Evolutionary conservation across 169 alveolate species (phyloP).

Genomic region (Besnoitia besnoiti): DNA sequence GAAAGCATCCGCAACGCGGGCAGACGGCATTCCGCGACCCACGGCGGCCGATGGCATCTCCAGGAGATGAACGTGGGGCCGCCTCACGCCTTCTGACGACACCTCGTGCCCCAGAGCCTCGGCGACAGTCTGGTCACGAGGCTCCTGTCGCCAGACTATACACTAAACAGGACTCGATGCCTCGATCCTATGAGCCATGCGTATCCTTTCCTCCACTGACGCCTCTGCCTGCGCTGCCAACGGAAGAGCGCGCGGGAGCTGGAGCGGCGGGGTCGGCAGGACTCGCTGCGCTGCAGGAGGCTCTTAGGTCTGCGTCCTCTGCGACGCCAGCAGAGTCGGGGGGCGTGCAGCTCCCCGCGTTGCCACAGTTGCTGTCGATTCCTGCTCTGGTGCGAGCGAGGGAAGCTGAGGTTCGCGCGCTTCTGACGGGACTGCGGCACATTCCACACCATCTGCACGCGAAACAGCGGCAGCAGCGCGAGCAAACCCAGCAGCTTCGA

Average conservation of each 20-base stretch:
- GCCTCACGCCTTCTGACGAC: no score
- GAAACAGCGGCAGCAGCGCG: conserved; percentile 30
- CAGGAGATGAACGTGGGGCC: no score
- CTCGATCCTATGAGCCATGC: no score
- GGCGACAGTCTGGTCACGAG: no score
- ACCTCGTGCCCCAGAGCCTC: no score
- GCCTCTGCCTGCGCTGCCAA: background rate
- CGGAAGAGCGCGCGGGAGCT: background rate
- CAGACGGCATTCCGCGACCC: no score
- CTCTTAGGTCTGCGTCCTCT: background rate
- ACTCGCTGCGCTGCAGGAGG: background rate
- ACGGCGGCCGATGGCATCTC: no score
- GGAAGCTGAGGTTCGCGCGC: conserved; percentile 16
- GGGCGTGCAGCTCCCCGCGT: background rate
- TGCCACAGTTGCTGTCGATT: conserved; percentile 34
- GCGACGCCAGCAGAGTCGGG: conserved; percentile 2
- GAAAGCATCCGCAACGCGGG: no score
- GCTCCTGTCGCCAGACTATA: no score
- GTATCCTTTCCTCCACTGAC: background rate
- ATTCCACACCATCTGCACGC: conserved; percentile 16
- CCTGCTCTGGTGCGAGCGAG: conserved; percentile 46
- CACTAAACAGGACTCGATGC: no score
- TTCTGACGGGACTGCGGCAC: background rate
- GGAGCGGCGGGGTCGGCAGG: background rate
- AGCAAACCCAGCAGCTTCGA: background rate